phyloP scores from a whole-genome alignment of 805 yeast genomes.

The Zygotorulaspora chibaensis region DNA sequence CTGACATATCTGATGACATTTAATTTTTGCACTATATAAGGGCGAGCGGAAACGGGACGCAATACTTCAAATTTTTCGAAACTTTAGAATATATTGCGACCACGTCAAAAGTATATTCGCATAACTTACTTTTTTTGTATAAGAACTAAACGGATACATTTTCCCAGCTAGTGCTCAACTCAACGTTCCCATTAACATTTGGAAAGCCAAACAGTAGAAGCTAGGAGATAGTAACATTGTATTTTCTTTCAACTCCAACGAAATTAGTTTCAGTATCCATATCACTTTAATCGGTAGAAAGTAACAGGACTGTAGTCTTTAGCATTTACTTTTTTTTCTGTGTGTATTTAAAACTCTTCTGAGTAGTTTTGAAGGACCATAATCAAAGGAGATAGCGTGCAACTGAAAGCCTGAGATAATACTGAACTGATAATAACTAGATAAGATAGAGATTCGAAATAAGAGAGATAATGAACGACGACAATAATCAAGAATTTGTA shows the following conservation, averaged over 20 bases:
- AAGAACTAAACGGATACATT: not conserved
- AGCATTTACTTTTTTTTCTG: slow-evolving; percentile 1
- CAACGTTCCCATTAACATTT: not conserved
- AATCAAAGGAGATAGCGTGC: not conserved
- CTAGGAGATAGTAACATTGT: slow-evolving; percentile 1
- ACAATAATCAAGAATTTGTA: slow-evolving; percentile 37
- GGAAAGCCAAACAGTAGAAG: not conserved
- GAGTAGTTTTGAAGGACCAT: slow-evolving; percentile 6
- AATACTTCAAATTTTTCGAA: no score
- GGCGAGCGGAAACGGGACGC: not conserved
- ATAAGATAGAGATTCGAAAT: not conserved
- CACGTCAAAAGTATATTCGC: not conserved
- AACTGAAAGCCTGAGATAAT: not conserved
- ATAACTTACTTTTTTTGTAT: not conserved
- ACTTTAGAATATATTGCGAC: no score
- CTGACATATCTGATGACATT: not conserved
- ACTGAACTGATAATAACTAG: not conserved
- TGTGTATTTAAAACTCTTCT: slow-evolving; percentile 6
- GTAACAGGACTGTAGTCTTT: slow-evolving; percentile 13
- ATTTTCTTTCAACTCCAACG: not conserved
- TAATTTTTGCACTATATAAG: not conserved
- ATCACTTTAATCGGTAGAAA: not conserved
- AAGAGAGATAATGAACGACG: slow-evolving; percentile 6
- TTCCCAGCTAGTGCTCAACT: not conserved
- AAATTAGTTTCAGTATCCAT: not conserved